Evolutionary conservation across 2,329 filamentous ascomycete genomes (phyloP).

Genomic region (Alternaria angustiovoidea): DNA sequence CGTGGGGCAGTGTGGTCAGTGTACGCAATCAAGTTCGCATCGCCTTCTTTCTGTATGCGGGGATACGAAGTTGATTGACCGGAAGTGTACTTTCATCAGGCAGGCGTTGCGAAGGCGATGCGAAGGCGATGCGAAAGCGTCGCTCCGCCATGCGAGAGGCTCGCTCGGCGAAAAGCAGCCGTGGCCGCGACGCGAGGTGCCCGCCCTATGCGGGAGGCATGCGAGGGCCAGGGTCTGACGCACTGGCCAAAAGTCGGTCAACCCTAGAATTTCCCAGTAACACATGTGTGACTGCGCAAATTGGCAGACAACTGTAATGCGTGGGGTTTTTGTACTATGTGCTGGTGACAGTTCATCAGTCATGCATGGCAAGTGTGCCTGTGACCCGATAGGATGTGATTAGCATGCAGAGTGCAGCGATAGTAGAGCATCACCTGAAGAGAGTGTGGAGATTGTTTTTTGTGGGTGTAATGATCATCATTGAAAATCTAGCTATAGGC

Average conservation of each 20-base stretch:
- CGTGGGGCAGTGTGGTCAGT: conserved; percentile 8
- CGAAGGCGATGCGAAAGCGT: conserved; percentile 10
- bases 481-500: conserved; percentile 33
- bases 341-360: neutral
- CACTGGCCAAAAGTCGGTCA: conserved; percentile 33
- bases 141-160: conserved; percentile 18
- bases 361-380: conserved; percentile 12
- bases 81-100: conserved; percentile 23
- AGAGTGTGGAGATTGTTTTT: conserved; percentile 15
- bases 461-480: conserved; percentile 26
- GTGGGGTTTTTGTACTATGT: conserved; percentile 4
- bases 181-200: conserved; percentile 14
- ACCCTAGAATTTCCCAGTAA: conserved; percentile 10
- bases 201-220: conserved; percentile 10
- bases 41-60: conserved; percentile 15
- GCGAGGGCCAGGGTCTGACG: conserved; percentile 18
- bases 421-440: conserved; percentile 29
- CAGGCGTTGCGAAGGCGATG: conserved; percentile 3
- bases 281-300: conserved; percentile 12
- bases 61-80: conserved; percentile 19
- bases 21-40: conserved; percentile 12
- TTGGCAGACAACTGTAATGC: conserved; percentile 3
- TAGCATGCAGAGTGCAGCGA: conserved; percentile 26
- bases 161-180: conserved; percentile 5
- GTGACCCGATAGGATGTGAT: conserved; percentile 22